Conservation (phyloP, 2,329 filamentous ascomycete genomes). For the Fusarium vanettenii region DNA sequence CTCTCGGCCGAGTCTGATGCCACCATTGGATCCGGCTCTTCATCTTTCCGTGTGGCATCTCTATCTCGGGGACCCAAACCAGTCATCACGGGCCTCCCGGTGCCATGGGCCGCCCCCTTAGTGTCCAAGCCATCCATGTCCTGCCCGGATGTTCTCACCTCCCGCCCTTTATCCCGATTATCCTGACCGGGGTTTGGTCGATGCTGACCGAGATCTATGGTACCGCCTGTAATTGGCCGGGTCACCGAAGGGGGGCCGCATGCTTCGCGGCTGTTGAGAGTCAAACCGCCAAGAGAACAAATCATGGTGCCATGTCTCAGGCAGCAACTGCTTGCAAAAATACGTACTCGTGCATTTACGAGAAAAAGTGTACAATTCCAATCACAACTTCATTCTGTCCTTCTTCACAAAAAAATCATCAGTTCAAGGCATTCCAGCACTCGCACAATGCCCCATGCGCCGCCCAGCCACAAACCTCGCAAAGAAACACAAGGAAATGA, state of each 20-base stretch:
- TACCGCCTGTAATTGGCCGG: constrained; percentile 34
- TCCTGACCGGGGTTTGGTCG: constrained; percentile 23
- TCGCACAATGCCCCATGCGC: constrained; percentile 22
- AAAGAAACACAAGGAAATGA: background rate
- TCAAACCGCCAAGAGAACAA: background rate
- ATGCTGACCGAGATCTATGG: constrained; percentile 42
- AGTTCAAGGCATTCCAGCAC: constrained; percentile 9
- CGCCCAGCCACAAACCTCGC: constrained; percentile 18
- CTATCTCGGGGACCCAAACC: background rate
- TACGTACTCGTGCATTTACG: background rate
- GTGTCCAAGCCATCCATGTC: constrained; percentile 28
- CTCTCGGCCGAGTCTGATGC: constrained; percentile 4
- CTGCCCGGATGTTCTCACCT: constrained; percentile 5
- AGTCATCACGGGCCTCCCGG: constrained; percentile 36
- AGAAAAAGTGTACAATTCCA: background rate
- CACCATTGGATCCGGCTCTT: constrained; percentile 23
- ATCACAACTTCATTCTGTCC: background rate
- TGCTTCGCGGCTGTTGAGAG: background rate
- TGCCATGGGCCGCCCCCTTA: constrained; percentile 20
- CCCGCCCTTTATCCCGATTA: background rate
- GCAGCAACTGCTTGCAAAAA: background rate
- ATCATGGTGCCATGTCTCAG: background rate
- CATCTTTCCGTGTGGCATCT: constrained; percentile 20
- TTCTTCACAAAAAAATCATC: constrained; percentile 5
- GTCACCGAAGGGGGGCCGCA: background rate